Evolutionary conservation across 2,329 filamentous ascomycete genomes (phyloP).

Genomic region (Penicillium occitanis): DNA sequence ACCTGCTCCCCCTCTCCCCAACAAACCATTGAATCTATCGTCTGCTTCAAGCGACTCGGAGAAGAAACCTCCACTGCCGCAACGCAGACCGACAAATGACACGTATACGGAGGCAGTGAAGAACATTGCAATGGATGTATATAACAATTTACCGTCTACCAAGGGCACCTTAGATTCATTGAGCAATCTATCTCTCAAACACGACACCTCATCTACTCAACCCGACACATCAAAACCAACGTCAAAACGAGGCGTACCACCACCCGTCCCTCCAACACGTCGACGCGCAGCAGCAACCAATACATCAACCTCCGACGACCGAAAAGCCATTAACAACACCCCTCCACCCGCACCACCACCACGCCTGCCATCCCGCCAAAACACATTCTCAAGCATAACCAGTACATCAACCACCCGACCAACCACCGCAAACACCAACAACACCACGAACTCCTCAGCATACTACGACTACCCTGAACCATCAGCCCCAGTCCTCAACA

Average conservation of each 20-base stretch:
- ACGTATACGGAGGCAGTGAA: slow-evolving; percentile 24
- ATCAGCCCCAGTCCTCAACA: slow-evolving; percentile 41
- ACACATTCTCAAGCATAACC: slow-evolving; percentile 2
- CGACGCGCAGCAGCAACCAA: slow-evolving; percentile 24
- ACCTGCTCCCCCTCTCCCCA: slow-evolving; percentile 39
- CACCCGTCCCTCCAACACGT: slow-evolving; percentile 26
- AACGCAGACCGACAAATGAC: slow-evolving; percentile 23
- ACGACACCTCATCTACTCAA: slow-evolving; percentile 10
- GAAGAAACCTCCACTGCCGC: slow-evolving; percentile 30
- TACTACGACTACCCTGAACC: slow-evolving; percentile 25
- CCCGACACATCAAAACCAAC: slow-evolving; percentile 1
- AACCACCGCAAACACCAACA: not conserved
- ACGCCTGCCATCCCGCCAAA: slow-evolving; percentile 4
- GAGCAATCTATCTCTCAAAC: slow-evolving; percentile 18
- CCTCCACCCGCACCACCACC: slow-evolving; percentile 18
- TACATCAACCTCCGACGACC: not conserved
- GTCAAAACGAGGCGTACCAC: slow-evolving; percentile 29
- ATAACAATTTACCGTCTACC: slow-evolving; percentile 25
- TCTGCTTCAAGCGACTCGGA: slow-evolving; percentile 23
- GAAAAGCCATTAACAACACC: slow-evolving; percentile 20
- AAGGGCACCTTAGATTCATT: slow-evolving; percentile 21
- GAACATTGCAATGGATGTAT: slow-evolving; percentile 24
- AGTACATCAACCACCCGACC: not conserved
- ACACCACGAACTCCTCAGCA: not conserved
- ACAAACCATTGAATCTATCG: slow-evolving; percentile 33